Conservation (phyloP, 2,329 filamentous ascomycete species). For the Chaetomium globosum region DNA sequence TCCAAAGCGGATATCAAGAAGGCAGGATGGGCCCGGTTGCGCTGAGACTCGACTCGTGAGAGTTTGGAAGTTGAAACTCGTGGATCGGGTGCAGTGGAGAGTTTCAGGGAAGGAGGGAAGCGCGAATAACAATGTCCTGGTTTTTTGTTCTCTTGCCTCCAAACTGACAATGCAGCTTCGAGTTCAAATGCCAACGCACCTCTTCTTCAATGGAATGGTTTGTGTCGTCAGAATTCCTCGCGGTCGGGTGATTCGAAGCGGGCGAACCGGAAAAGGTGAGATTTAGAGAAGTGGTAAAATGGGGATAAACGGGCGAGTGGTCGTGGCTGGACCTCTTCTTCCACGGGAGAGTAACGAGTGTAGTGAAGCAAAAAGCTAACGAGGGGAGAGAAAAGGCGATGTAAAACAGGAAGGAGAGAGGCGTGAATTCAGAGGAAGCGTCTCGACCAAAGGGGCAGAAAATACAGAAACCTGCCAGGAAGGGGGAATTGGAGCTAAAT, state of each 20-base stretch:
- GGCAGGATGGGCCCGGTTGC: constrained; percentile 21
- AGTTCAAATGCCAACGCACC: constrained; percentile 33
- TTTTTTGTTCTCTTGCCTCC: not conserved
- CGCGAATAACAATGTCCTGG: not conserved
- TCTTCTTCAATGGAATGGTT: constrained; percentile 30
- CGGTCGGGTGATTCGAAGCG: constrained; percentile 7
- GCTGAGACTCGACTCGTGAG: constrained; percentile 18
- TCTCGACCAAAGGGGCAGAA: constrained; percentile 32
- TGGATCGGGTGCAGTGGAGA: constrained; percentile 18
- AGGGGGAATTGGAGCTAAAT: constrained; percentile 36
- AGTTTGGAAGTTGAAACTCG: constrained; percentile 14
- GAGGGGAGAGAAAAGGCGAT: constrained; percentile 33
- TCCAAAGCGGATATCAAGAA: constrained; percentile 1
- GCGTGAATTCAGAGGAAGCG: constrained; percentile 35
- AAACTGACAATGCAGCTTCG: constrained; percentile 1
- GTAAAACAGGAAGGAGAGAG: constrained; percentile 33
- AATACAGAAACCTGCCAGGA: constrained; percentile 34
- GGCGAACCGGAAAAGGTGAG: constrained; percentile 11
- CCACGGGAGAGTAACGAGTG: constrained; percentile 36
- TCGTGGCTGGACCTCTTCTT: constrained; percentile 14
- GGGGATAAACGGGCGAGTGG: constrained; percentile 21
- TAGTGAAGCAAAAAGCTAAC: constrained; percentile 35
- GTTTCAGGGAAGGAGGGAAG: not conserved
- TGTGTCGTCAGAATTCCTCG: constrained; percentile 1
- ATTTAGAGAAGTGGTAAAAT: constrained; percentile 7